Evolutionary conservation across 2,329 filamentous ascomycete species (phyloP).

Genomic region (Stachybotrys elegans): DNA sequence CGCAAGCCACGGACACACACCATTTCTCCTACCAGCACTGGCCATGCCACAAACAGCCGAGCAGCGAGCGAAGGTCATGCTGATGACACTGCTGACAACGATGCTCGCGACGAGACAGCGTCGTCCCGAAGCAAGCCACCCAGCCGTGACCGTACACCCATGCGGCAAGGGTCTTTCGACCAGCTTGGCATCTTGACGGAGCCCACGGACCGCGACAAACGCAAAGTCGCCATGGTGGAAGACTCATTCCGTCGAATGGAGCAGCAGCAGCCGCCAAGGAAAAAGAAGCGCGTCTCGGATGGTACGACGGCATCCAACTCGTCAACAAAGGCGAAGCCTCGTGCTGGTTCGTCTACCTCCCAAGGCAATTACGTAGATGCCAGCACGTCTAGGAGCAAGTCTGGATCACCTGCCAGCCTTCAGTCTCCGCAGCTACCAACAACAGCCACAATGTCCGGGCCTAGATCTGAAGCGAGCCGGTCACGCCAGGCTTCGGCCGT

Average conservation of each 20-base stretch:
- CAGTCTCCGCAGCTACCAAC: conserved; percentile 30
- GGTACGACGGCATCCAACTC: conserved; percentile 32
- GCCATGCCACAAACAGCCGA: conserved; percentile 57
- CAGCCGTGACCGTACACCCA: conserved; percentile 61
- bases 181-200: conserved; percentile 57
- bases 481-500: conserved; percentile 34
- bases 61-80: conserved; percentile 57
- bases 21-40: conserved; percentile 58
- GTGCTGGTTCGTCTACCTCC: conserved; percentile 29
- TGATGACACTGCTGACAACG: conserved; percentile 51
- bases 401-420: conserved; percentile 42
- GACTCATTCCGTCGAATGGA: conserved; percentile 60
- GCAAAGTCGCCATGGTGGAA: conserved; percentile 62
- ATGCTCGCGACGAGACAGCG: conserved; percentile 38
- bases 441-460: conserved; percentile 18
- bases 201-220: conserved; percentile 61
- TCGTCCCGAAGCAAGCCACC: conserved; percentile 59
- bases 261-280: conserved; percentile 47
- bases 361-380: conserved; percentile 45
- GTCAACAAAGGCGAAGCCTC: conserved; percentile 31
- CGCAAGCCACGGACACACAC: conserved; percentile 51
- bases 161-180: conserved; percentile 54
- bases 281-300: conserved; percentile 58
- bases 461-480: conserved; percentile 16
- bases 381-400: conserved; percentile 48